Evolutionary conservation across 106 monocot species (phyloP).

Genomic region (Amphibolis antarctica): DNA sequence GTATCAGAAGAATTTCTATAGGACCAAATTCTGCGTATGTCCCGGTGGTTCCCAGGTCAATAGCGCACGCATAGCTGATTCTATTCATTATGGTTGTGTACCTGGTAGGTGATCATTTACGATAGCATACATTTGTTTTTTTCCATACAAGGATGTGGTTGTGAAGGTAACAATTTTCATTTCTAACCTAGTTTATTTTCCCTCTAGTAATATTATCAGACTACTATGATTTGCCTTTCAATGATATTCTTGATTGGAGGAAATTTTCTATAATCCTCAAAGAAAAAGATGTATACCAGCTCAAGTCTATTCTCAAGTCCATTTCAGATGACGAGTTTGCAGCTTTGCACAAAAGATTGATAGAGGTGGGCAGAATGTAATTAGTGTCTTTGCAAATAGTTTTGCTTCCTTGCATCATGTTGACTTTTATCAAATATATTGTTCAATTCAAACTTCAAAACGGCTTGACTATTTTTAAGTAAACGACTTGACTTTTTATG

Average conservation of each 20-base stretch:
- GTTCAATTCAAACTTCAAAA: no score
- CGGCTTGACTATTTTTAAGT: no score
- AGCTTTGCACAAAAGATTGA: constrained; percentile 48
- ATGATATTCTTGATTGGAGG: constrained; percentile 77
- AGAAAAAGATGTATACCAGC: constrained; percentile 80
- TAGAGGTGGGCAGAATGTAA: constrained; percentile 41
- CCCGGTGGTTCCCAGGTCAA: constrained; percentile 99
- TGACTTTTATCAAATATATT: no score
- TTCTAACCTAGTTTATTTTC: not conserved
- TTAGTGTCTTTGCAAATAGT: no score
- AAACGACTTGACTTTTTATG: no score
- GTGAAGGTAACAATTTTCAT: not conserved
- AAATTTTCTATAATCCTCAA: constrained; percentile 74
- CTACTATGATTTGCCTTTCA: constrained; percentile 91
- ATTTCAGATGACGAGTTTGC: constrained; percentile 53
- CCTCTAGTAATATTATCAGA: constrained; percentile 85
- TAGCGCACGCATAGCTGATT: constrained; percentile 87
- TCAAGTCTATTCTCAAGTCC: constrained; percentile 72
- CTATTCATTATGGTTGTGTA: constrained; percentile 93
- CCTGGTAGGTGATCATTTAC: constrained; percentile 39
- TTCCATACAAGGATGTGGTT: not conserved
- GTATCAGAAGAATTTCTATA: constrained; percentile 85
- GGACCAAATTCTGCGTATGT: constrained; percentile 88
- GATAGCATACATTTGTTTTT: not conserved
- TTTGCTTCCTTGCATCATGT: no score